A percentile compares a stretch with the other conserved stretches of the same genome.
Conservation (phyloP, 768 basidiomycete genomes). For the Rhodocollybia butyracea region DNA sequence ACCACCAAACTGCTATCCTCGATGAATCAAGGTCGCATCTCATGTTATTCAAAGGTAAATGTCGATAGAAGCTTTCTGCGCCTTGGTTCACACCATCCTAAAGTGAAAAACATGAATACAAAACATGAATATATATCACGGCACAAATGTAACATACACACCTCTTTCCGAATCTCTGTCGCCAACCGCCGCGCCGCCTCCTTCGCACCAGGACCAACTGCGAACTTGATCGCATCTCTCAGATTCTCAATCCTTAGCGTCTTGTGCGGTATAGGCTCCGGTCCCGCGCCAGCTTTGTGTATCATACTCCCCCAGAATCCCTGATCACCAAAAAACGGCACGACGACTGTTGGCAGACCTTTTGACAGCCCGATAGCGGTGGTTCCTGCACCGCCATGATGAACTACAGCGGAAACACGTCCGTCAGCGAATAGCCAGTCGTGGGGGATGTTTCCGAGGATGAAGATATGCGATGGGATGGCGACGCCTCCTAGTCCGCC, state of each 20-base stretch:
- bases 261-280: slow-evolving; percentile 55
- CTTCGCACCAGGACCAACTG: slow-evolving; percentile 42
- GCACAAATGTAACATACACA: slow-evolving; percentile 17
- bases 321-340: slow-evolving; percentile 70
- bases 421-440: slow-evolving; percentile 63
- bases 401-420: slow-evolving; percentile 56
- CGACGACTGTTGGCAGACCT: slow-evolving; percentile 57
- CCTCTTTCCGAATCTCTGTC: slow-evolving; percentile 48
- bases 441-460: slow-evolving; percentile 65
- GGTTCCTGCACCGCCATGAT: slow-evolving; percentile 67
- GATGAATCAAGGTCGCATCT: slow-evolving; percentile 55
- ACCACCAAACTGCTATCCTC: slow-evolving; percentile 59
- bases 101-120: background rate
- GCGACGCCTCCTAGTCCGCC: slow-evolving; percentile 52
- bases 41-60: slow-evolving; percentile 61
- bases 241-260: slow-evolving; percentile 45
- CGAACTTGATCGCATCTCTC: slow-evolving; percentile 49
- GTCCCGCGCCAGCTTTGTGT: slow-evolving; percentile 57
- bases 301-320: slow-evolving; percentile 64
- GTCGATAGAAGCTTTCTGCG: slow-evolving; percentile 55
- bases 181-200: slow-evolving; percentile 47
- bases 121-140: background rate
- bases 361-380: slow-evolving; percentile 60
- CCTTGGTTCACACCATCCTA: slow-evolving; percentile 47
- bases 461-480: slow-evolving; percentile 54